Evolutionary conservation across 768 basidiomycete species (phyloP).

Genomic region (Neoboletus magnificus): DNA sequence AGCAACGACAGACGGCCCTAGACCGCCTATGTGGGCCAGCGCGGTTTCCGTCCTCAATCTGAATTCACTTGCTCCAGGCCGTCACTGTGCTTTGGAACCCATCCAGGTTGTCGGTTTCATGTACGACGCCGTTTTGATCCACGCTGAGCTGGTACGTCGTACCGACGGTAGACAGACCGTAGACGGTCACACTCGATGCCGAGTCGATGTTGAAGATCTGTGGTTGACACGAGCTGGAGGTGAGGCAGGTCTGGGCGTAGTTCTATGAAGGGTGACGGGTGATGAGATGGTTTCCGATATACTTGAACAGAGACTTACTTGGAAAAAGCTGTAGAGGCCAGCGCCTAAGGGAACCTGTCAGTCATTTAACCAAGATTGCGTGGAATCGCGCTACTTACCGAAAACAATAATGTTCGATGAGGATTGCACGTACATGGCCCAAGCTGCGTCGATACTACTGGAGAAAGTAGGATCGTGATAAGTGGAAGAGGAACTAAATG

Average conservation of each 20-base stretch:
- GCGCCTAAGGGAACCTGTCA: slow-evolving; percentile 33
- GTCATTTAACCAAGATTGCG: slow-evolving; percentile 31
- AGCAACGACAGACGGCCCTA: not conserved
- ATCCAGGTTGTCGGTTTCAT: slow-evolving; percentile 34
- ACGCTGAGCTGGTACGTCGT: slow-evolving; percentile 41
- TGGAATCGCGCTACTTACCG: slow-evolving; percentile 26
- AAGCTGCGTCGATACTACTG: not conserved
- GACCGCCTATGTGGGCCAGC: too few relatives aligned
- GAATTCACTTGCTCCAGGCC: not conserved
- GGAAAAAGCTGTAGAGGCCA: slow-evolving; percentile 50
- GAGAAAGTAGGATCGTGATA: slow-evolving; percentile 40
- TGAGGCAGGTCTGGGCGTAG: slow-evolving; percentile 37
- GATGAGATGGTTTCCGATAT: not conserved
- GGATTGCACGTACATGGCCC: slow-evolving; percentile 23
- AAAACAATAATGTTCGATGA: slow-evolving; percentile 44
- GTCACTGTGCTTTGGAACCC: slow-evolving; percentile 41
- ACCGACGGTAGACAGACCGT: slow-evolving; percentile 45
- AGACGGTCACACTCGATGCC: slow-evolving; percentile 37
- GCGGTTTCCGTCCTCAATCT: not conserved
- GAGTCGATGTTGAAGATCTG: slow-evolving; percentile 43
- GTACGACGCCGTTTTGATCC: slow-evolving; percentile 31
- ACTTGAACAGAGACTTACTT: slow-evolving; percentile 18
- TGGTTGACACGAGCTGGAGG: slow-evolving; percentile 36
- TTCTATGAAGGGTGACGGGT: slow-evolving; percentile 25
- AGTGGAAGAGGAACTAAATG: slow-evolving; percentile 34